A percentile compares a stretch with the other conserved stretches of the same genome.
Evolutionary conservation across 2,329 filamentous ascomycete genomes (phyloP).

Genomic region (Phoma sp.): DNA sequence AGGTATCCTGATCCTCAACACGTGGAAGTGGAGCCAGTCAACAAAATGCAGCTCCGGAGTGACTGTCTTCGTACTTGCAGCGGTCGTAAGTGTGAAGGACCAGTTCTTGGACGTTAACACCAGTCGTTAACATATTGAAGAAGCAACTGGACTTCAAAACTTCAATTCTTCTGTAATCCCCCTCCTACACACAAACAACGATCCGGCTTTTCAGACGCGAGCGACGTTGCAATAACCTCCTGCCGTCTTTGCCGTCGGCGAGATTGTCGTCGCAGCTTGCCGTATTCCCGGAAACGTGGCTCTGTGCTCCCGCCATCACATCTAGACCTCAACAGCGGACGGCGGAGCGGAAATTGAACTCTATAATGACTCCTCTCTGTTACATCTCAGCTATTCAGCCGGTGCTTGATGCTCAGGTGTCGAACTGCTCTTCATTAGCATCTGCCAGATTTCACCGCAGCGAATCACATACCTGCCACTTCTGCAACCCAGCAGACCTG

Average conservation of each 20-base stretch:
- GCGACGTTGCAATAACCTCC: neutral
- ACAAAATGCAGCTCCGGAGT: no score
- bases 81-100: no score
- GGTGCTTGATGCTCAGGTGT: constrained; percentile 5
- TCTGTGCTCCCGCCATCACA: constrained; percentile 9
- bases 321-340: neutral
- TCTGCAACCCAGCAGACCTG: constrained; percentile 47
- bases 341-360: constrained; percentile 2
- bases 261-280: constrained; percentile 4
- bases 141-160: no score
- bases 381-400: neutral
- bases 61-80: no score
- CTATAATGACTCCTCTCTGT: neutral
- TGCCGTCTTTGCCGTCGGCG: constrained; percentile 7
- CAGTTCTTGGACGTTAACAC: no score
- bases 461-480: constrained; percentile 46
- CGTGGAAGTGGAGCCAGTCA: no score
- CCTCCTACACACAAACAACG: neutral
- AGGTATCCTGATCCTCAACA: no score
- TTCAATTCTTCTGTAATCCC: no score
- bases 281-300: constrained; percentile 7
- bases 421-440: neutral
- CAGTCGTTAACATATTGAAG: no score
- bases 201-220: neutral
- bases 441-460: neutral